Conservation (phyloP, 202 grass and related monocot genomes). For the Bolboschoenoplectus hybrid region DNA sequence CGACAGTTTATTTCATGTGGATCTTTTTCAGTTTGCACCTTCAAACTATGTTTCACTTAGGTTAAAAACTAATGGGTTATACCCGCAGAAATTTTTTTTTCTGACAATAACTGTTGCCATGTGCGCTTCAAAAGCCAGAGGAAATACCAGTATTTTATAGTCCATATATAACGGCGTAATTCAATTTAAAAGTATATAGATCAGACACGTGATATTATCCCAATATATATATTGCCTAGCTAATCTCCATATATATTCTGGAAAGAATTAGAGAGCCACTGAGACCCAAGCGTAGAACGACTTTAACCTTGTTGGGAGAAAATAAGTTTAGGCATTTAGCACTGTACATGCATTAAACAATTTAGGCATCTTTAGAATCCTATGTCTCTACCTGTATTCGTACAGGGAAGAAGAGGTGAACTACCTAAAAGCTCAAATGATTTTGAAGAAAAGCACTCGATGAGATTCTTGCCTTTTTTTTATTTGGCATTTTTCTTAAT, state of each 20-base stretch:
- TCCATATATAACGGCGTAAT: background rate
- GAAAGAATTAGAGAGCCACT: background rate
- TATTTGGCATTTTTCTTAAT: background rate
- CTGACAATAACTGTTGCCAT: background rate
- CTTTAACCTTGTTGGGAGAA: background rate
- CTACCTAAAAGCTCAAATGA: background rate
- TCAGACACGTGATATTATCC: background rate
- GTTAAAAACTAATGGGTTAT: background rate
- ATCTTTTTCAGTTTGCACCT: background rate
- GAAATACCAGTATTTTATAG: conserved; percentile 7
- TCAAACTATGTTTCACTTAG: background rate
- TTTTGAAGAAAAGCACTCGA: background rate
- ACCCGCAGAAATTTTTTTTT: background rate
- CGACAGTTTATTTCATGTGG: background rate
- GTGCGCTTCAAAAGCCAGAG: background rate
- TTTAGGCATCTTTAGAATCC: background rate
- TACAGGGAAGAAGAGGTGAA: background rate
- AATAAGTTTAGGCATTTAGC: background rate
- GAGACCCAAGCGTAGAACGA: background rate
- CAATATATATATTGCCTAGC: background rate
- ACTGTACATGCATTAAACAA: conserved; percentile 15
- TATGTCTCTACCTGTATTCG: background rate
- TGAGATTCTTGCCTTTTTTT: background rate
- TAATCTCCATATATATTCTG: background rate
- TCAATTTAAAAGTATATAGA: conserved; percentile 17